Conservation (phyloP, 1,284 basidiomycete species). For the Sanghuangporus baumii region DNA sequence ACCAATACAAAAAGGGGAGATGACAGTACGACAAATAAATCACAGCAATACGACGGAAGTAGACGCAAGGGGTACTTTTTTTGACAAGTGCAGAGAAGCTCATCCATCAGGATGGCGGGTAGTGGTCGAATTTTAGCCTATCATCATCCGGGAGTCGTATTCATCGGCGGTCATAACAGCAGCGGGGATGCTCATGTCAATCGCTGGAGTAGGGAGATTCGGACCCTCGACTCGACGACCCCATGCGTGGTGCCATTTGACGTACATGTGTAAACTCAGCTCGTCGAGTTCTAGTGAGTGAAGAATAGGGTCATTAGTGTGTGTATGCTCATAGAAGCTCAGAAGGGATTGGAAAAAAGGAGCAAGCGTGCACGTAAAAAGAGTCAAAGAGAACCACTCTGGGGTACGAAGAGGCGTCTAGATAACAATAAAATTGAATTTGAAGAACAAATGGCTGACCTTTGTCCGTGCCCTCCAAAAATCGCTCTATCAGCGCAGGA, state of each 20-base stretch:
- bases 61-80: no score
- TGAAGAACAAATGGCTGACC: conserved; percentile 5
- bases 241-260: conserved; percentile 19
- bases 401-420: background rate
- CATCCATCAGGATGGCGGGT: background rate
- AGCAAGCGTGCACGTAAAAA: background rate
- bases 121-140: background rate
- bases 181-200: conserved; percentile 8
- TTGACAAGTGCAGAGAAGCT: no score
- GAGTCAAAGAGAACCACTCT: background rate
- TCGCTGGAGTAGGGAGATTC: conserved; percentile 1
- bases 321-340: background rate
- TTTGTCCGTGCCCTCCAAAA: conserved; percentile 17
- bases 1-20: no score
- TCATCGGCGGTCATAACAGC: conserved; percentile 11
- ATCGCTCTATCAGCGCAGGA: conserved; percentile 14
- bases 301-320: background rate
- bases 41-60: no score
- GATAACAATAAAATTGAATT: background rate
- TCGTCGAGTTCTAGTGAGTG: conserved; percentile 15
- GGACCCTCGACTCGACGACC: conserved; percentile 6
- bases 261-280: conserved; percentile 16
- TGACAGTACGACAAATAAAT: no score
- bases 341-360: background rate
- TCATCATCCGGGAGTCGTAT: background rate